Evolutionary conservation across 176 grass and related monocot genomes (phyloP), one percentile per base, ranked within the genome.

Genomic region (Saccharum officinarum): DNA sequence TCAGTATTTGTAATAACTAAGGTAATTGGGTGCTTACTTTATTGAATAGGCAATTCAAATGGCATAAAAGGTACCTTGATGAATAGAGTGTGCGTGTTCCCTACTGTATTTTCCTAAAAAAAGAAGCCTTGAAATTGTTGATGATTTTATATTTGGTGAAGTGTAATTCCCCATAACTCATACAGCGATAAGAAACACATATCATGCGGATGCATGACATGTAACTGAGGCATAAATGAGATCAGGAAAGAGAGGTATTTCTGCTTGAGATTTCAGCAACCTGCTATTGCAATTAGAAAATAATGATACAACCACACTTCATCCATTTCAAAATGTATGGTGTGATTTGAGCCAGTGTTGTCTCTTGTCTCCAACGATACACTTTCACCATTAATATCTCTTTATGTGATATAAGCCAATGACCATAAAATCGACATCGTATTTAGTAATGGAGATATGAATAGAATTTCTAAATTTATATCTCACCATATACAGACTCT

Each of bases 221-320:
- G 14, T 79, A 73, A 85, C 10, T n/a, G 47, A 55, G 16, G 28
- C 9, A 23, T 66, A 63, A 79, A 59, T 74, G 72, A 54, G 20
- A 68, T 88, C 30, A 28, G 34, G 13, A 75, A 82, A 68, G 62
- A 82, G 50, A 9, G 17, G 6, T 60, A 63, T 77, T 46, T 77
- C 30, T 77, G 67, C 80, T 62, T 88, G 18, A 54, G 34, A 78
- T 39, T 50, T 59, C 54, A 71, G 44, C 67, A 65, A 49, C 3
- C 33, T 71, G 36, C 34, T 55, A 33, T 54, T 74, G 33, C 55
- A 80, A 80, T 73, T 72, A 80, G 30, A 47, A 84, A 50, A 84
- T 30, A 68, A 84, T 67, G 14, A 84, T 57, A 80, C 44, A 33
- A 75, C 72, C n/a, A 79, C 4, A 73, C 5, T 71, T n/a, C 20